A percentile compares a stretch with the other conserved stretches of the same genome.
Evolutionary conservation across 2,329 filamentous ascomycete species (phyloP).

Genomic region (Colletotrichum sidae): DNA sequence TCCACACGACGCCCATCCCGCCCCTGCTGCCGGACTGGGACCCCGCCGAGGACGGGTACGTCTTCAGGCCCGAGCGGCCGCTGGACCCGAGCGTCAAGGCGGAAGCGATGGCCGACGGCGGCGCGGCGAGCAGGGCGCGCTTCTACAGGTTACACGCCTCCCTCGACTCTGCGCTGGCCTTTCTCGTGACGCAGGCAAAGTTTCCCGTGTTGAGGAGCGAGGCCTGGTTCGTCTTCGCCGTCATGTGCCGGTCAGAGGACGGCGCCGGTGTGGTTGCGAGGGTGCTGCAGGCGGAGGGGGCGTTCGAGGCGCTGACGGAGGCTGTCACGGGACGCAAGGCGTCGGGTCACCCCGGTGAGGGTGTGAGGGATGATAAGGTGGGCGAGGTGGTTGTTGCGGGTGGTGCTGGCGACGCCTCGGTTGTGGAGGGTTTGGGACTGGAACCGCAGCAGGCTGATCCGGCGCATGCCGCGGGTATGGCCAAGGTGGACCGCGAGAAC

Average conservation of each 20-base stretch:
- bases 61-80: slow-evolving; percentile 35
- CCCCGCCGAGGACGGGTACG: slow-evolving; percentile 44
- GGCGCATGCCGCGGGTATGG: slow-evolving; percentile 57
- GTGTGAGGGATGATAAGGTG: background rate
- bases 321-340: slow-evolving; percentile 59
- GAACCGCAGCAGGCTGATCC: slow-evolving; percentile 62
- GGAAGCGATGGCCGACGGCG: slow-evolving; percentile 37
- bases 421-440: slow-evolving; percentile 51
- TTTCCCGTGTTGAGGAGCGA: slow-evolving; percentile 71
- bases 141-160: slow-evolving; percentile 61
- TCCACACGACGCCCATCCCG: slow-evolving; percentile 57
- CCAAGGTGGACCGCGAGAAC: slow-evolving; percentile 69
- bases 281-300: slow-evolving; percentile 54
- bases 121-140: slow-evolving; percentile 39
- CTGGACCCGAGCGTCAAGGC: slow-evolving; percentile 22
- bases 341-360: slow-evolving; percentile 36
- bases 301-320: slow-evolving; percentile 57
- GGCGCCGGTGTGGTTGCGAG: slow-evolving; percentile 60
- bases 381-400: slow-evolving; percentile 4
- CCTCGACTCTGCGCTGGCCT: slow-evolving; percentile 58
- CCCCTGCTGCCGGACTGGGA: slow-evolving; percentile 50
- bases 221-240: slow-evolving; percentile 71
- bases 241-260: slow-evolving; percentile 65
- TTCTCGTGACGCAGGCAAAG: slow-evolving; percentile 66
- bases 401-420: slow-evolving; percentile 29